Evolutionary conservation across 106 monocot species (phyloP), one percentile per base, ranked within the genome.

Genomic region (Acorus gramineus): DNA sequence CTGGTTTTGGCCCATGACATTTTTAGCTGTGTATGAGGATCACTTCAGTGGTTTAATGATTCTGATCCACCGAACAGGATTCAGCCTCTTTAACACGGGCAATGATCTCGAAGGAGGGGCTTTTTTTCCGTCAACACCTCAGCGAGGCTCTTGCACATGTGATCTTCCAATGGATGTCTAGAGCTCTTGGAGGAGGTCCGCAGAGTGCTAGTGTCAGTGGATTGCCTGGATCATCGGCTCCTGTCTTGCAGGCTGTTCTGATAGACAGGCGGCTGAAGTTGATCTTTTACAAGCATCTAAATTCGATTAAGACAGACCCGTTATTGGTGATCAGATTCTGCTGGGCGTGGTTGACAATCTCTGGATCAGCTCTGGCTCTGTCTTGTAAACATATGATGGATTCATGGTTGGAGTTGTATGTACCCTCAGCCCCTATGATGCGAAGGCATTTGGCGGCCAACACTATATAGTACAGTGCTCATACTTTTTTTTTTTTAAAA

Each of bases 221-320:
- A 45, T 53, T 63, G 55, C 56, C 70, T 56, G 44, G 47, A 44
- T 5, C 69, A 47, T 73, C 79, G 46, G 4, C 44, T 64, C 5
- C 50, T 28, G 5, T 60, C 53, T 48, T 81, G 9, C 54, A 61
- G 65, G 52, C 73, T 8, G 67, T 55, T 4, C 0, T 85, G 11
- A 69, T 28, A 61, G 90, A 95, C 61, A 76, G 75, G 11, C 71
- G 86, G 62, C 11, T 90, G 59, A 90, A 70, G 70, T 66, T 90
- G 8, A 82, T 95, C 66, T 73, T 80, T 45, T 78, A 69, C 74
- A 90, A 87, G 67, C 56, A 68, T 8, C 3, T 82, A 14, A 78
- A 65, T 14, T 67, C 78, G 9, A 44, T 75, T 58, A 80, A 69
- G 58, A 63, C 46, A 6, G 61, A 85, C 53, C 90, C 84, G 5